These are phyloP conservation scores for Penicillium sp. DNA, from an alignment of 2,329 filamentous ascomycete species.

Conservation along the genomic window DNA sequence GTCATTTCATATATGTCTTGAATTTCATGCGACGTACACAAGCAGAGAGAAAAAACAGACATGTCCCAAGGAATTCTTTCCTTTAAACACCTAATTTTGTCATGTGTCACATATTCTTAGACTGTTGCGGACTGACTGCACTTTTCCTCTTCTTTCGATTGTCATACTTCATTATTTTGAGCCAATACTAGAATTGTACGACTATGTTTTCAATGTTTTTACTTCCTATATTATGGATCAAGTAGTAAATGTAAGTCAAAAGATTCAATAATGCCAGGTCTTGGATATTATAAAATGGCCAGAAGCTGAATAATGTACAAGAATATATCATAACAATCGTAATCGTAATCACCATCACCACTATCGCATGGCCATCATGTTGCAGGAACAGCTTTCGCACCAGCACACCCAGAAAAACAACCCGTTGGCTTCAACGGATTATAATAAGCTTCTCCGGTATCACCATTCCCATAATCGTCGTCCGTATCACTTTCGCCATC, in stretches of 20 bases:
- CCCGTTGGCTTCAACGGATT: slow-evolving; percentile 51
- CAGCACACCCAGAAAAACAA: slow-evolving; percentile 40
- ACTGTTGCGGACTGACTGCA: slow-evolving; percentile 17
- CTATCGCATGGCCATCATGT: background rate
- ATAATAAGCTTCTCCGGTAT: slow-evolving; percentile 45
- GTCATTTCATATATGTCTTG: background rate
- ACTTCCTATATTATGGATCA: background rate
- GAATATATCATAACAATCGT: background rate
- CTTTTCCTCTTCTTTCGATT: slow-evolving; percentile 18
- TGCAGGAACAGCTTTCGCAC: slow-evolving; percentile 17
- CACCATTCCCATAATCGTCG: slow-evolving; percentile 53
- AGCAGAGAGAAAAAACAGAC: background rate
- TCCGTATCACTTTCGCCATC: slow-evolving; percentile 70
- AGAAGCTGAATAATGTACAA: background rate
- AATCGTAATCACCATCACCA: background rate
- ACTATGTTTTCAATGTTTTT: slow-evolving; percentile 13
- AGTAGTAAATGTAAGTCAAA: background rate
- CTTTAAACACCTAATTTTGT: slow-evolving; percentile 23
- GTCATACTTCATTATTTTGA: slow-evolving; percentile 21
- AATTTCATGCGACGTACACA: slow-evolving; percentile 3
- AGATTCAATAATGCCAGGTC: background rate
- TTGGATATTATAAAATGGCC: background rate
- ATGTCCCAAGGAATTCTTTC: background rate
- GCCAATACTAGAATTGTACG: slow-evolving; percentile 18
- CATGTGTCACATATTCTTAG: slow-evolving; percentile 33